These are phyloP conservation scores for Porphyrellus cyaneotinctus DNA, from an alignment of 768 basidiomycete genomes.

Conservation along the genomic window DNA sequence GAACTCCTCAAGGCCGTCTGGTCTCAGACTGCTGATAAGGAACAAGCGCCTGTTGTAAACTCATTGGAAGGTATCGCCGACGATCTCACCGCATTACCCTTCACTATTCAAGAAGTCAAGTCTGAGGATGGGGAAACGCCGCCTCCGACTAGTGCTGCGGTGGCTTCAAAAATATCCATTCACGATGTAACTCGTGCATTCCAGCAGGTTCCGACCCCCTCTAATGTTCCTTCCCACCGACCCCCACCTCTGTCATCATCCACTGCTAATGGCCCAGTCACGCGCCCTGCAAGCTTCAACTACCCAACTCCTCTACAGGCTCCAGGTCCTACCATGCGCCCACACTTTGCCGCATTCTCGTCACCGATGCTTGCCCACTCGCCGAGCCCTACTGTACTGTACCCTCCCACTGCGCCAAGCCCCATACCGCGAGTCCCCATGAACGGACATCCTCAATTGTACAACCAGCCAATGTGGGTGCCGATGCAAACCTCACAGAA, in stretches of 20 bases:
- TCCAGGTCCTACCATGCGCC: slow-evolving; percentile 46
- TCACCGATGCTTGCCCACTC: slow-evolving; percentile 73
- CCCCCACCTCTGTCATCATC: slow-evolving; percentile 49
- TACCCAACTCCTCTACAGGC: slow-evolving; percentile 41
- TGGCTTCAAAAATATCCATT: slow-evolving; percentile 70
- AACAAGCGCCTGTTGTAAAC: slow-evolving; percentile 64
- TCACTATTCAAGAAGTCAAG: slow-evolving; percentile 80
- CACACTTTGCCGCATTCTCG: slow-evolving; percentile 55
- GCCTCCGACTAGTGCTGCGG: slow-evolving; percentile 53
- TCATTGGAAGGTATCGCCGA: slow-evolving; percentile 82
- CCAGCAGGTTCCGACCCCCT: slow-evolving; percentile 74
- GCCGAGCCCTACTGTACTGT: slow-evolving; percentile 64
- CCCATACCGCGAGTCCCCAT: slow-evolving; percentile 62
- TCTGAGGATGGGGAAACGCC: slow-evolving; percentile 83
- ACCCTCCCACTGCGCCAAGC: slow-evolving; percentile 57
- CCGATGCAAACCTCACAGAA: slow-evolving; percentile 45
- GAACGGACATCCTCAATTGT: slow-evolving; percentile 59
- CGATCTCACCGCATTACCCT: slow-evolving; percentile 74
- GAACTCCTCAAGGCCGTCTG: slow-evolving; percentile 83
- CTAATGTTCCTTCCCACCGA: slow-evolving; percentile 44
- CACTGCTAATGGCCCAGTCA: slow-evolving; percentile 32
- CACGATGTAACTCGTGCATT: slow-evolving; percentile 84
- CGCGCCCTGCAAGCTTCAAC: slow-evolving; percentile 25
- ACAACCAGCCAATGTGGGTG: slow-evolving; percentile 66
- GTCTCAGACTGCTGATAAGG: slow-evolving; percentile 73